A percentile compares a stretch with the other conserved stretches of the same genome.
Conservation (phyloP, 176 grass and related monocot species). For the Poa annua region DNA sequence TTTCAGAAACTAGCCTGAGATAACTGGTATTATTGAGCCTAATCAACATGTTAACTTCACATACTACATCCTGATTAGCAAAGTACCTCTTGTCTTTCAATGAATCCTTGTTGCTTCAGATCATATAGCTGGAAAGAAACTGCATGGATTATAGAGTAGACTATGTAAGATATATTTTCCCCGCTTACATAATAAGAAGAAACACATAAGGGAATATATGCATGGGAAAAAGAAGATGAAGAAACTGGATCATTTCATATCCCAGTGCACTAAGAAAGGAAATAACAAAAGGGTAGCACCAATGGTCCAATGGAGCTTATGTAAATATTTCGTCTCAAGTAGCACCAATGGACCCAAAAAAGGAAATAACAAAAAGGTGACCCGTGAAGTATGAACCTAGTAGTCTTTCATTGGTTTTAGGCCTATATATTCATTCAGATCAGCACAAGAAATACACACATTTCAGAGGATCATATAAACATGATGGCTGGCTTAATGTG, state of each 20-base stretch:
- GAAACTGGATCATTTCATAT: neutral
- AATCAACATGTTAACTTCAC: constrained; percentile 32
- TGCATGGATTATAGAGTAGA: constrained; percentile 42
- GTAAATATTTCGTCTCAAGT: neutral
- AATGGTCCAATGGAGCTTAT: neutral
- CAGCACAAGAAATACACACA: neutral
- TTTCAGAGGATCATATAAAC: neutral
- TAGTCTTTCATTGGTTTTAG: neutral
- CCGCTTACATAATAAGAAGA: constrained; percentile 30
- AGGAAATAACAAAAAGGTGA: neutral
- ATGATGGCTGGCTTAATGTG: constrained; percentile 10
- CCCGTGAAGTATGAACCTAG: neutral
- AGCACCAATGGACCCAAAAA: neutral
- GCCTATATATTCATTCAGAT: neutral
- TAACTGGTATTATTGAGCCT: neutral
- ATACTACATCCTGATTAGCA: neutral
- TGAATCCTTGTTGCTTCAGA: constrained; percentile 97
- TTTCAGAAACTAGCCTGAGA: neutral
- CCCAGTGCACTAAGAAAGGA: neutral
- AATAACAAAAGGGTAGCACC: neutral
- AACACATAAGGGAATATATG: neutral
- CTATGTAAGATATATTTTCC: neutral
- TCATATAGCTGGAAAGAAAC: constrained; percentile 98
- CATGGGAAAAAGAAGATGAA: neutral
- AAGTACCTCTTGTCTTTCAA: constrained; percentile 95